Conservation (phyloP, 192 early-diverging fungal genomes). For the Entophlyctis helioformis region DNA sequence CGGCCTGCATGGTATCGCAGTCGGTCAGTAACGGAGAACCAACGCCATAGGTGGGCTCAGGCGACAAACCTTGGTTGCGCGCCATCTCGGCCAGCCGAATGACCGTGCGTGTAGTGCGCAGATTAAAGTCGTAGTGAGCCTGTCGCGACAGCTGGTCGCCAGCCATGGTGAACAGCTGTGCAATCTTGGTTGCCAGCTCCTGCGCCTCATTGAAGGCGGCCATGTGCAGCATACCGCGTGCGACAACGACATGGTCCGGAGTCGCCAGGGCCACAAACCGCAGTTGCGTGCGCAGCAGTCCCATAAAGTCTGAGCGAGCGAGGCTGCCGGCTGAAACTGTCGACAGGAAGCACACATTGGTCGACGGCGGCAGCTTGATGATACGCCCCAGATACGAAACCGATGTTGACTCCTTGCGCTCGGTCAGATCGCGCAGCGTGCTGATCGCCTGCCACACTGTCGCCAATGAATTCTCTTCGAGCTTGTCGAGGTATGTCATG, state of each 20-base stretch:
- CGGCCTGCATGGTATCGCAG: background rate
- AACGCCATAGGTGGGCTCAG: too few species aligned
- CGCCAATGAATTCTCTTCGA: background rate
- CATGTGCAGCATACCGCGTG: background rate
- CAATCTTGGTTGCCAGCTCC: background rate
- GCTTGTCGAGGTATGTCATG: background rate
- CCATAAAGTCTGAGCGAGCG: background rate
- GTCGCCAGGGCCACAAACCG: background rate
- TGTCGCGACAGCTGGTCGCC: background rate
- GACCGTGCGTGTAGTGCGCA: background rate
- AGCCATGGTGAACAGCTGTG: background rate
- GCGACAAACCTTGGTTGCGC: too few species aligned
- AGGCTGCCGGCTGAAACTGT: background rate
- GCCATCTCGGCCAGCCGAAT: background rate
- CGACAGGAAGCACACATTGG: constrained; percentile 1
- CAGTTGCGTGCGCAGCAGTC: background rate
- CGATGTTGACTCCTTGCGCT: constrained; percentile 6
- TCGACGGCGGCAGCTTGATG: constrained; percentile 5
- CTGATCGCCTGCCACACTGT: background rate
- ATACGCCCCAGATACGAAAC: constrained; percentile 9
- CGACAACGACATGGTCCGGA: background rate
- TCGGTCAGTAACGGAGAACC: too few species aligned
- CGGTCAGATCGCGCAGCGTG: constrained; percentile 1
- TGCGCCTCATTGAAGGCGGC: background rate
- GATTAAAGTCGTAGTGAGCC: background rate